Evolutionary conservation across 805 yeast genomes (phyloP).

Genomic region (Yarrowia deformans): DNA sequence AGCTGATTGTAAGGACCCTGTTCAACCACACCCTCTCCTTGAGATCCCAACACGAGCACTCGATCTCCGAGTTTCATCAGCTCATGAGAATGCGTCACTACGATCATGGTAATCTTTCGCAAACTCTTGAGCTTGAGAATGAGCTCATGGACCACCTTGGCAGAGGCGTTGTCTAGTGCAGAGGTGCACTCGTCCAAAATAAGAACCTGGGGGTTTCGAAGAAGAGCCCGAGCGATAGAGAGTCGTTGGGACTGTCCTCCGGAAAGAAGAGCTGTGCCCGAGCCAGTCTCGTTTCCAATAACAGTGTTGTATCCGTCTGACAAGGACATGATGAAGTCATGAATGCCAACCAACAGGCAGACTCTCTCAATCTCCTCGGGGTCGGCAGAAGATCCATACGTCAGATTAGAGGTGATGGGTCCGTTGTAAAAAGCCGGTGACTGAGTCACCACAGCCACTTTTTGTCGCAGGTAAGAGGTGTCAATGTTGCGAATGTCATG

Average conservation of each 20-base stretch:
- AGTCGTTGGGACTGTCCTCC: constrained; percentile 93
- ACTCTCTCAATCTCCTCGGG: constrained; percentile 4
- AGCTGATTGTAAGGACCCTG: constrained; percentile 19
- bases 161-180: constrained; percentile 74
- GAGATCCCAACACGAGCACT: constrained; percentile 49
- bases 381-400: constrained; percentile 58
- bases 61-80: constrained; percentile 67
- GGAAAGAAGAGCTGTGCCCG: constrained; percentile 59
- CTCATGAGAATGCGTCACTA: constrained; percentile 77
- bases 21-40: constrained; percentile 22
- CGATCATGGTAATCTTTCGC: constrained; percentile 58
- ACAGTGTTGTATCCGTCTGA: constrained; percentile 67
- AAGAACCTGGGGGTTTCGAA: constrained; percentile 69
- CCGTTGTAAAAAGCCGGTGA: constrained; percentile 75
- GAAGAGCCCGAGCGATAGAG: constrained; percentile 80
- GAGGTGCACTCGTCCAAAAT: constrained; percentile 90
- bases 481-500: constrained; percentile 58
- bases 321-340: constrained; percentile 61
- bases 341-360: constrained; percentile 54
- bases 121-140: constrained; percentile 52
- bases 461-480: constrained; percentile 57
- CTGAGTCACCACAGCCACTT: constrained; percentile 78
- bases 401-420: constrained; percentile 70
- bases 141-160: constrained; percentile 59
- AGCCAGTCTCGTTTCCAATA: constrained; percentile 58